A percentile compares a stretch with the other conserved stretches of the same genome.
Evolutionary conservation across 1,139 yeast genomes (phyloP).

Genomic region (Geotrichum phurueaensis): DNA sequence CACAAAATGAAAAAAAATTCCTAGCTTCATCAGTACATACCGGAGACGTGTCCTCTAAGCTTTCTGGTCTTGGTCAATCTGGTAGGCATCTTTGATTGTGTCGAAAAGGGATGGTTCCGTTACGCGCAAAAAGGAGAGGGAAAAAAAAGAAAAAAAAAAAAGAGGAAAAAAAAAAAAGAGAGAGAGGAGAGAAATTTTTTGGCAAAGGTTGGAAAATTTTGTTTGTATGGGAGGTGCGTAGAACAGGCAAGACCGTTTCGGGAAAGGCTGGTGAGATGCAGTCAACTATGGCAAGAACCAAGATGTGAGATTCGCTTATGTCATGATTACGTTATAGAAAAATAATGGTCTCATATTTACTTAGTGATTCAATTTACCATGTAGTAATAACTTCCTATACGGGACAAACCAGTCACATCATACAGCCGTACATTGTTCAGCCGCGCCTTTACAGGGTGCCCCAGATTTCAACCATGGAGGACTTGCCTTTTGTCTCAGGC

Average conservation of each 20-base stretch:
- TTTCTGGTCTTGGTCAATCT: slow-evolving; percentile 99
- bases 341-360: background rate
- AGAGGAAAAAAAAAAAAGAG: slow-evolving; percentile 2
- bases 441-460: background rate
- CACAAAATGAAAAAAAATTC: slow-evolving; percentile 39
- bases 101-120: slow-evolving; percentile 13
- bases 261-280: background rate
- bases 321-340: background rate
- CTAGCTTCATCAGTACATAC: slow-evolving; percentile 37
- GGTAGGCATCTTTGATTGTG: slow-evolving; percentile 43
- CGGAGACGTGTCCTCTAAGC: slow-evolving; percentile 99
- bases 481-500: slow-evolving; percentile 13
- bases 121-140: background rate
- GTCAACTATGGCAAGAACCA: background rate
- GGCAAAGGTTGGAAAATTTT: slow-evolving; percentile 1
- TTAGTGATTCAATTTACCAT: background rate
- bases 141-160: background rate
- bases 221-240: background rate
- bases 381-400: background rate
- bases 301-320: background rate
- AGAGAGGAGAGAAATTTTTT: background rate
- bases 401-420: background rate
- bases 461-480: slow-evolving; percentile 15
- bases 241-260: background rate
- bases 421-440: background rate